Conservation (phyloP, 1,139 yeast species). For the Geotrichum cucujoidarum region DNA sequence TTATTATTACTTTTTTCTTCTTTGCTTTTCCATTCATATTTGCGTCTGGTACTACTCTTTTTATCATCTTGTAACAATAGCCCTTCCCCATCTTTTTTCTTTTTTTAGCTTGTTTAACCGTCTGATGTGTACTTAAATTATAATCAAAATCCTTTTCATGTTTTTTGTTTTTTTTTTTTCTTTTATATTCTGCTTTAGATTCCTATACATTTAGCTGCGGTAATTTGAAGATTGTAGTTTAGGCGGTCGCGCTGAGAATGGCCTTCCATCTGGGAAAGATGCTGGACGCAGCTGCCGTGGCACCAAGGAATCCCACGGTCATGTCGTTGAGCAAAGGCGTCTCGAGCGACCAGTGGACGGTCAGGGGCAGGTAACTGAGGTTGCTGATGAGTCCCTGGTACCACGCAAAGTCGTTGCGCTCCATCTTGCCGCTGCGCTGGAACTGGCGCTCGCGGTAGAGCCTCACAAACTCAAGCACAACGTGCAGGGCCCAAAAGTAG, state of each 20-base stretch:
- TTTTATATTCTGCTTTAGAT: background rate
- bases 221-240: background rate
- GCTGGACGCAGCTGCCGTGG: constrained; percentile 34
- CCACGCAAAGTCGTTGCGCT: constrained; percentile 17
- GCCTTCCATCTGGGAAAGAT: constrained; percentile 27
- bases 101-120: background rate
- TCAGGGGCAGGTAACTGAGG: constrained; percentile 40
- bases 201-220: background rate
- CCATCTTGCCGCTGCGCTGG: constrained; percentile 8
- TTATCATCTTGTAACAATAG: background rate
- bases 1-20: background rate
- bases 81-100: background rate
- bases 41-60: no score
- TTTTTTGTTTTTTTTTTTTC: background rate
- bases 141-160: background rate
- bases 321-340: constrained; percentile 35
- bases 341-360: constrained; percentile 43
- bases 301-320: constrained; percentile 40
- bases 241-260: background rate
- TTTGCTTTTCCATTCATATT: background rate
- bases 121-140: background rate
- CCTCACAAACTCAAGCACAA: constrained; percentile 36
- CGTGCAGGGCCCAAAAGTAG: constrained; percentile 42
- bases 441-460: constrained; percentile 21
- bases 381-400: constrained; percentile 32